Evolutionary conservation across 2,329 filamentous ascomycete genomes (phyloP).

Genomic region (Aureobasidium mangrovei): DNA sequence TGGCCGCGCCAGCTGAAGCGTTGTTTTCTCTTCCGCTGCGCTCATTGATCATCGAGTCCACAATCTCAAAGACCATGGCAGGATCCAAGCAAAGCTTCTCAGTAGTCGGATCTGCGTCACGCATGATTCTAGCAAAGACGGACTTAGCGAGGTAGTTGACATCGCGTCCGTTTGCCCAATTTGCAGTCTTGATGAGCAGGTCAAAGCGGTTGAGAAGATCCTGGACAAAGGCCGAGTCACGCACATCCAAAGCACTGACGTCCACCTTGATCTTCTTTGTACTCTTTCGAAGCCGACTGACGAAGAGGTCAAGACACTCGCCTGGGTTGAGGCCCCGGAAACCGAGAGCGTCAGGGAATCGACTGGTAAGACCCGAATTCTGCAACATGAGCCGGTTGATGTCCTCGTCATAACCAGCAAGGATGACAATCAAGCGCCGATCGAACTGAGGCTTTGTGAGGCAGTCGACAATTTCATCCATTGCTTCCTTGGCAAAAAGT

Average conservation of each 20-base stretch:
- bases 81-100: neutral
- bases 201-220: neutral
- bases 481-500: slow-evolving; percentile 48
- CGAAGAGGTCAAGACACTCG: neutral
- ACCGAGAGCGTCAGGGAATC: slow-evolving; percentile 54
- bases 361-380: slow-evolving; percentile 55
- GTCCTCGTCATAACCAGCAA: slow-evolving; percentile 60
- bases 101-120: neutral
- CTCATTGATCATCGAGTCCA: neutral
- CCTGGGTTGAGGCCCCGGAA: slow-evolving; percentile 33
- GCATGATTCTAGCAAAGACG: neutral
- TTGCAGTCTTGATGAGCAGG: neutral
- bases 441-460: slow-evolving; percentile 50
- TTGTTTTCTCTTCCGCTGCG: neutral
- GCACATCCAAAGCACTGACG: neutral
- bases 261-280: neutral
- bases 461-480: slow-evolving; percentile 44
- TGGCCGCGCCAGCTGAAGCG: neutral
- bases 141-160: neutral
- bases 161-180: neutral
- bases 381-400: slow-evolving; percentile 54
- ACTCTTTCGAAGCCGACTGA: neutral
- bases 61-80: neutral
- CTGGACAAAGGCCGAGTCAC: neutral
- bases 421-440: slow-evolving; percentile 55